Base-by-base conservation (phyloP, 495 filamentous ascomycete species). In the Corynascus novoguineensis region DNA sequence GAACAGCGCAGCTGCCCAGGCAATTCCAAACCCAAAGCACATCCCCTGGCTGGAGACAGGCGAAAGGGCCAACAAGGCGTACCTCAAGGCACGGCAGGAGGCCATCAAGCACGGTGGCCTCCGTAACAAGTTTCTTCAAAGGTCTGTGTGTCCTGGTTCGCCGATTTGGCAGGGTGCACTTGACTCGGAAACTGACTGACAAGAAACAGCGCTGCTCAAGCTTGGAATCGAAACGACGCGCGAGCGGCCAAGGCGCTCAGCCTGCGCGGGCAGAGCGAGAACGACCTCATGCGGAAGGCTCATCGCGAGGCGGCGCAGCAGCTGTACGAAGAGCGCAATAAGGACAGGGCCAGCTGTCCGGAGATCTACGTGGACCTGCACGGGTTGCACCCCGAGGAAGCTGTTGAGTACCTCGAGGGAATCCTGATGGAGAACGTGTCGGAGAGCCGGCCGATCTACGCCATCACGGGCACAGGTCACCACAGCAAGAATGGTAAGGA, bases 201-300 rank as follows among this genome's bases (percentile, higher is more conserved):
- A 27, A 8, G 31, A 24, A n/a, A 28, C 52, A 95, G 91, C 66
- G 95, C 95, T 50, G 92, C 93, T n/a, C 92, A 96, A 78, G 95
- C 95, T n/a, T 99, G 95, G 95, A 96, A 97, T 68, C 88, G 95
- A 48, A 97, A 95, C 65, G 95, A 99, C 69, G 92, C 95, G 22
- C 85, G 95, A 60, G 92, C 93, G 15, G 95, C 95, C 28, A 97
- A 97, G 73, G 93, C 93, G 37, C 78, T 97, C 48, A 93, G 88
- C 58, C 81, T 97, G 45, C 87, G 95, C 14, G 95, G 95, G 25
- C 95, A 97, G 69, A 90, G 85, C 42, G 95, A 97, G 74, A 99
- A 99, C 61, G 87, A 95, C 56, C 82, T 91, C 2, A 99, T 99
- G 95, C 83, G 91, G 60, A 95, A 95, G 76, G 91, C 90, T 27